phyloP scores from a whole-genome alignment of 169 alveolate species.

The Eimeria falciformis region DNA sequence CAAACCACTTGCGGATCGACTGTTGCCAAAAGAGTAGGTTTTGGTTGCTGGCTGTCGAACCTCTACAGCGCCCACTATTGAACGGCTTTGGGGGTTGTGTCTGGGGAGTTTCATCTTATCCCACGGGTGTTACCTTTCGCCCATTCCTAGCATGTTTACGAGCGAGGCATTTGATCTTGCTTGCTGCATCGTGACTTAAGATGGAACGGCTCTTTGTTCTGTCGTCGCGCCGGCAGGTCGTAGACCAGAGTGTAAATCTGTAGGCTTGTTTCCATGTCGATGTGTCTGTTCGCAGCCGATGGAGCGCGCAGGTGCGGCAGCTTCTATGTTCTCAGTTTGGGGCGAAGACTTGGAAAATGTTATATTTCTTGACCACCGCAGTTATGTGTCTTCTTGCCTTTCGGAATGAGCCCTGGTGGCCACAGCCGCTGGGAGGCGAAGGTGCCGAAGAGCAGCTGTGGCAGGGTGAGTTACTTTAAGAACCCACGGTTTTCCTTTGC shows the following conservation, averaged over 20 bases:
- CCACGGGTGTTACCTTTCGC: too few species aligned
- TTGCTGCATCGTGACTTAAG: background rate
- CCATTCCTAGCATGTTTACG: background rate
- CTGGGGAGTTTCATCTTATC: background rate
- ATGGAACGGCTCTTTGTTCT: too few species aligned
- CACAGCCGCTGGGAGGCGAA: constrained; percentile 73
- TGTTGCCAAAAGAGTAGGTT: constrained; percentile 74
- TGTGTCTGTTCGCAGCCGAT: constrained; percentile 67
- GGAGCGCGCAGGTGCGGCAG: constrained; percentile 76
- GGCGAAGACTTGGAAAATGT: constrained; percentile 69
- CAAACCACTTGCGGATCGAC: constrained; percentile 72
- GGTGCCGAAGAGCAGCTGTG: constrained; percentile 73
- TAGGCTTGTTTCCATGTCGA: background rate
- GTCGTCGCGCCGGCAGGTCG: too few species aligned
- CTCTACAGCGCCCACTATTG: background rate
- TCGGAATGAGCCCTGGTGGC: constrained; percentile 77
- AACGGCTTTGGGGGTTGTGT: too few species aligned
- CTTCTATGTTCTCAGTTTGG: constrained; percentile 67
- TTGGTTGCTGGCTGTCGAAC: too few species aligned
- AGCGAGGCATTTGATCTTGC: too few species aligned
- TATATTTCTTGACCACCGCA: constrained; percentile 63
- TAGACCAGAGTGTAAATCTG: too few species aligned
- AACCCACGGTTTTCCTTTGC: background rate
- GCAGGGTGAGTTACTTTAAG: constrained; percentile 52
- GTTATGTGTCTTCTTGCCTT: constrained; percentile 40